Conservation (phyloP, 192 early-diverging fungal genomes). For the Gaertneriomyces sp. region DNA sequence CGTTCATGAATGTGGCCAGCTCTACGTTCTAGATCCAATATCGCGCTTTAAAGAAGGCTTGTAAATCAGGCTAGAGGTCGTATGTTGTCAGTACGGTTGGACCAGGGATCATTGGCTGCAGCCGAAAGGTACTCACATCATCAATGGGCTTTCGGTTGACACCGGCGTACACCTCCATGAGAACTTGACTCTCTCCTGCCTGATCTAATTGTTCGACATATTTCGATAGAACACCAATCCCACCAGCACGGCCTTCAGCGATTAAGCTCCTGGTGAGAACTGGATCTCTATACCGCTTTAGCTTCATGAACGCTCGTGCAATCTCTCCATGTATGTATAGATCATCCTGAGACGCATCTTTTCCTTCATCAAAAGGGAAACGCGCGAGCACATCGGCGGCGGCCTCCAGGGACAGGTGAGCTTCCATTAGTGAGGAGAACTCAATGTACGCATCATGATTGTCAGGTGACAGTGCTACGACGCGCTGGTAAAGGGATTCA, state of each 20-base stretch:
- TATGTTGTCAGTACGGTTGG: background rate
- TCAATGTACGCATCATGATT: constrained; percentile 52
- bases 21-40: constrained; percentile 42
- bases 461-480: constrained; percentile 19
- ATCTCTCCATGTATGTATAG: constrained; percentile 45
- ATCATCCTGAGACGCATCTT: constrained; percentile 38
- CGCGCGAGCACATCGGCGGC: constrained; percentile 32
- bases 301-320: constrained; percentile 43
- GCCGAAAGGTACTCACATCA: constrained; percentile 23
- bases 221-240: constrained; percentile 38
- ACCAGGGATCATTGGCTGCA: background rate
- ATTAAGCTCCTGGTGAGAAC: constrained; percentile 36
- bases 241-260: constrained; percentile 36
- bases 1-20: constrained; percentile 8
- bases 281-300: constrained; percentile 44
- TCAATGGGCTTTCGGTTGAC: constrained; percentile 39
- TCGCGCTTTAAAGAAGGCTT: constrained; percentile 48
- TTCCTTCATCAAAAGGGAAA: constrained; percentile 36
- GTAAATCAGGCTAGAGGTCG: constrained; percentile 41
- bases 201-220: constrained; percentile 46
- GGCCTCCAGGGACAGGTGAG: constrained; percentile 15
- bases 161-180: constrained; percentile 49
- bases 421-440: constrained; percentile 36
- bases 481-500: constrained; percentile 11
- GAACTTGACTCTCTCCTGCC: constrained; percentile 37